Evolutionary conservation across 1,139 yeast genomes (phyloP), one percentile per base, ranked within the genome.

Genomic region (Magnusiomyces magnusii): DNA sequence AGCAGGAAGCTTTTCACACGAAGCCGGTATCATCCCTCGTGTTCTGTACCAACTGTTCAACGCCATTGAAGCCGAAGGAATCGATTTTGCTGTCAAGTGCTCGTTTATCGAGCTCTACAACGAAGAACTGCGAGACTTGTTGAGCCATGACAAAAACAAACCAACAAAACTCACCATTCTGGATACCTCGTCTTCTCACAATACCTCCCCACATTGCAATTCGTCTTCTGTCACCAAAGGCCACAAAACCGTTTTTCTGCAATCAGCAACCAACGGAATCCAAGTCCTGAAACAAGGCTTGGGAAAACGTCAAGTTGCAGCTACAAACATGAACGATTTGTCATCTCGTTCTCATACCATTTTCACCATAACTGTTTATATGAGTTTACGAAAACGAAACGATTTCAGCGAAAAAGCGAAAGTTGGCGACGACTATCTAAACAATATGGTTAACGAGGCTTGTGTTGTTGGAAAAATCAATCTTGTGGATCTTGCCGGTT

Each of bases 401-500:
- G 23, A 19, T 2, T n/a, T 34, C 1, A 36, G 36, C 23, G 66
- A 64, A 47, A 60, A 59, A 49, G 58, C 61, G 41, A 73, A 76
- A 23, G 19, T 39, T 17, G 77, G 76, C 56, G 49, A 52, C 39
- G 17, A 15, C 10, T 28, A 27, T 13, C 13, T 52, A 24, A 78
- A 76, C 55, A 70, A 80, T 56, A 64, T 75, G 75, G 61, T 64
- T 5, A 74, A 67, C 34, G 75, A 74, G 55, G 66, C 62, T 52
- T 61, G 67, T 28, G 63, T 67, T 34, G 60, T 66, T 25, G 86
- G 90, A 2, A 87, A 85, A 64, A 78, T 91, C 69, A 88, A 89
- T 68, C 75, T 91, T 49, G 95, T 90, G 1, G 97, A 91, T 74
- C 77, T 91, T 63, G 97, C 97, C 0, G 97, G 97, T 0, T 86